Evolutionary conservation across 768 basidiomycete genomes (phyloP).

Genomic region (Psilocybe tampanensis): DNA sequence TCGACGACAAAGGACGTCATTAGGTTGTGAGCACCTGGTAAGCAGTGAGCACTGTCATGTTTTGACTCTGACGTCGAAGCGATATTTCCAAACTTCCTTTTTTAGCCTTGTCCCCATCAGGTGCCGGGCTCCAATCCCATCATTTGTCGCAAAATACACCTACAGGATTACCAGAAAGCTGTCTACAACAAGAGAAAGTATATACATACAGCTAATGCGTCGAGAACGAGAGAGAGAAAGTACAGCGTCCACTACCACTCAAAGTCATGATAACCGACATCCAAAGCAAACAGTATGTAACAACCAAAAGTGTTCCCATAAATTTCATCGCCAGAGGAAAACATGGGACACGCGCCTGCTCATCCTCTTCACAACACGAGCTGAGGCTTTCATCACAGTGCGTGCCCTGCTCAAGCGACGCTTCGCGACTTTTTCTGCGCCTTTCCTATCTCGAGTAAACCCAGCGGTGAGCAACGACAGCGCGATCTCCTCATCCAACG

Average conservation of each 20-base stretch:
- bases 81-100: neutral
- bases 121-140: neutral
- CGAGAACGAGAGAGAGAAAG: neutral
- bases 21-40: conserved; percentile 15
- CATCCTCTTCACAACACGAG: neutral
- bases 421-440: neutral
- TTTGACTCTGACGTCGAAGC: conserved; percentile 17
- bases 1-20: conserved; percentile 8
- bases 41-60: conserved; percentile 10
- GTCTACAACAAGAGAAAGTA: neutral
- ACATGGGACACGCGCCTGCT: conserved; percentile 1
- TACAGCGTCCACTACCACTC: neutral
- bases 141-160: no score
- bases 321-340: neutral
- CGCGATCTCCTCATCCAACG: conserved; percentile 25
- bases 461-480: conserved; percentile 25
- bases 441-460: conserved; percentile 8
- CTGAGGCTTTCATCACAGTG: conserved; percentile 8
- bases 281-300: neutral
- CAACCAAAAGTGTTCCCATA: neutral
- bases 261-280: neutral
- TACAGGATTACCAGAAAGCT: no score
- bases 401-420: neutral
- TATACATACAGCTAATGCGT: neutral
- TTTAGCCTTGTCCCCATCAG: neutral